Conservation (phyloP, 345 rosid genomes). For the Lepidium didymum region DNA sequence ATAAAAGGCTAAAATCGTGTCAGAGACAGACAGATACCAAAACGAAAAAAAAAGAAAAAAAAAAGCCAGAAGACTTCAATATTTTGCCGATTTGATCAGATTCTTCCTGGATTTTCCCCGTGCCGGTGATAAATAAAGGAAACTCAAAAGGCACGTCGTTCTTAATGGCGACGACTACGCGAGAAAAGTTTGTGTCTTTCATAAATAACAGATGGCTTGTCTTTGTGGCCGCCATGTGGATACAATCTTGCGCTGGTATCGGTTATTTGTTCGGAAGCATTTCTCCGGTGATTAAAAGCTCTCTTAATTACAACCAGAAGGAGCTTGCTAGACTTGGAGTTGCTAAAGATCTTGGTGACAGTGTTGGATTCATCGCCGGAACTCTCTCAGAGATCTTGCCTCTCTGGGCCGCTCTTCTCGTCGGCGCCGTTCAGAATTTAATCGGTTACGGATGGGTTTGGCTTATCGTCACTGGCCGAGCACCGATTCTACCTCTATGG, state of each 20-base stretch:
- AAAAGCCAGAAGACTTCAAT: neutral
- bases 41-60: neutral
- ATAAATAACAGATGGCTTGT: conserved; percentile 88
- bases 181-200: conserved; percentile 46
- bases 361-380: conserved; percentile 96
- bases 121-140: neutral
- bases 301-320: conserved; percentile 74
- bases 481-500: conserved; percentile 82
- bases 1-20: neutral
- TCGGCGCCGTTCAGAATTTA: conserved; percentile 86
- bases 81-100: conserved; percentile 1
- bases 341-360: conserved; percentile 96
- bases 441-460: conserved; percentile 96
- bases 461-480: conserved; percentile 73
- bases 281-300: conserved; percentile 91
- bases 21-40: neutral
- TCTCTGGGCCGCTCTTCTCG: conserved; percentile 86
- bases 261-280: conserved; percentile 95
- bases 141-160: neutral
- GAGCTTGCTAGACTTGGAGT: conserved; percentile 83
- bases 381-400: conserved; percentile 80
- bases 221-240: conserved; percentile 98
- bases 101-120: neutral
- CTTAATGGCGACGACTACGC: conserved; percentile 36
- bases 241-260: conserved; percentile 90